phyloP scores from a whole-genome alignment of 129 eudicot genomes.

The Flaveria linearis region DNA sequence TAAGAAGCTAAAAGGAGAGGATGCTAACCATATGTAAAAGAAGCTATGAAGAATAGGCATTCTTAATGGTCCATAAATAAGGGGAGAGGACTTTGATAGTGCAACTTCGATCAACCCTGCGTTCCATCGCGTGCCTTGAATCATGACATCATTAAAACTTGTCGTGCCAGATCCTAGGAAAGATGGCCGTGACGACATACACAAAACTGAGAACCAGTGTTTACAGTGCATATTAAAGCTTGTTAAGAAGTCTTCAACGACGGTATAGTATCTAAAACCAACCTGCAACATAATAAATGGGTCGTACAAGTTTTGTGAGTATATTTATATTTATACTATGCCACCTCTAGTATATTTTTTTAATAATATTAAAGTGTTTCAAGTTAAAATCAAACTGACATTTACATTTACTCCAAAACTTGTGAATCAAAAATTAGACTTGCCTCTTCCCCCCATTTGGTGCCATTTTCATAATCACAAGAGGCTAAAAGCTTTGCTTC shows the following conservation, averaged over 20 bases:
- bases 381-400: background rate
- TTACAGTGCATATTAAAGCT: constrained; percentile 43
- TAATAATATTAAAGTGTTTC: background rate
- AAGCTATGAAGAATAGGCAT: constrained; percentile 44
- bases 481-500: constrained; percentile 56
- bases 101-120: constrained; percentile 45
- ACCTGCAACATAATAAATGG: constrained; percentile 33
- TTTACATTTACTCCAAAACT: too few relatives aligned
- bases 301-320: too few relatives aligned
- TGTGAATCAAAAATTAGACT: constrained; percentile 18
- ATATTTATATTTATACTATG: too few relatives aligned
- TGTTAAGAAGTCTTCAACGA: constrained; percentile 55
- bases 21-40: constrained; percentile 32
- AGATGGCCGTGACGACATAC: constrained; percentile 40
- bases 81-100: constrained; percentile 48
- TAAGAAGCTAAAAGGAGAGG: constrained; percentile 32
- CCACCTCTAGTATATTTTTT: background rate
- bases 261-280: constrained; percentile 41
- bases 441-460: constrained; percentile 69
- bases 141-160: constrained; percentile 42
- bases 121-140: constrained; percentile 52
- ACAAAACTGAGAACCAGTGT: constrained; percentile 51
- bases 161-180: constrained; percentile 48
- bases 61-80: constrained; percentile 43
- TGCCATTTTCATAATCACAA: constrained; percentile 51